Base-by-base conservation (phyloP, 2,329 filamentous ascomycete species). In the Coniochaeta ligniaria region DNA sequence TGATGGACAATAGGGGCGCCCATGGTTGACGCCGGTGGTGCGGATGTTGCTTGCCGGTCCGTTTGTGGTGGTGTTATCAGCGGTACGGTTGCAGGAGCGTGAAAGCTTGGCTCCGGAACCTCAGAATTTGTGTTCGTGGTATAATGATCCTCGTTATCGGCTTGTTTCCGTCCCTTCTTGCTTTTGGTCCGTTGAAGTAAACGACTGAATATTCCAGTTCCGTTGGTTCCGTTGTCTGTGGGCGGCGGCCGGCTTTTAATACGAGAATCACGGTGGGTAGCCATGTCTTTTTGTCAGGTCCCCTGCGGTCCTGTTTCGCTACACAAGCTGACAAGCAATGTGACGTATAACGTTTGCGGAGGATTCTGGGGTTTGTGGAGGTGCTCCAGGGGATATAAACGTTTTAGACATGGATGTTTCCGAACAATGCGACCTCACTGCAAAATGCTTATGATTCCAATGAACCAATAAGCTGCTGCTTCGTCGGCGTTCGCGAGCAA, bases 241-340 rank as follows among this genome's bases (percentile, higher is more conserved):
- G 60, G 62, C 50, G 62, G 52, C 22, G 20, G 54, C 14, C 56
- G 64, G 24, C 59, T 64, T 57, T 61, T 63, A 62, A 62, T 64
- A 63, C 43, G 20, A 56, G 36, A 36, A 50, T 50, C 45, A 24
- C 50, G n/a, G 59, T 45, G 26, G 59, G 41, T 24, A 14, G 59
- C 54, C 58, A 58, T 57, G 50, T 22, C 58, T 55, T 57, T 26
- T 43, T 31, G 28, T 57, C 45, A 45, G 24, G 59, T 14, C 45
- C 47, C 47, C 47, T 31, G 47, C 14, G 17, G 47, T 31, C 22
- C 17, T 52, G 4, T 22, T 26, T 26, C 24, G 47, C 12, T 28
- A 17, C 47, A 52, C 24, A 52, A n/a, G 47, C 26, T 52, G 47
- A 52, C 47, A 52, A 52, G 47, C 22, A 52, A 52, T 31, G 47